These are phyloP conservation scores for Candida sithepensis DNA, from an alignment of 805 yeast species.

Conservation along the genomic window DNA sequence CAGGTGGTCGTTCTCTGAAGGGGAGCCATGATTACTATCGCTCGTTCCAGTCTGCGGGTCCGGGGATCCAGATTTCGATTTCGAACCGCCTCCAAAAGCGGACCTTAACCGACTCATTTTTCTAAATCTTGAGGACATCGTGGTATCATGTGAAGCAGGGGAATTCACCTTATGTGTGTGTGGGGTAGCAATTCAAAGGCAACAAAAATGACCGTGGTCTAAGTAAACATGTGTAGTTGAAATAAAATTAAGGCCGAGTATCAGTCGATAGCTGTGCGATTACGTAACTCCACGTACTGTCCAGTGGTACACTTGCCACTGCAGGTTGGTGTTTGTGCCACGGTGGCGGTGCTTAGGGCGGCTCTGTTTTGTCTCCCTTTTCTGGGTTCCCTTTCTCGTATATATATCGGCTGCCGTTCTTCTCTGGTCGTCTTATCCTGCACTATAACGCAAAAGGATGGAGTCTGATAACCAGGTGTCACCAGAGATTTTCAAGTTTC, in stretches of 20 bases:
- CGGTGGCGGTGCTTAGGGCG: neutral
- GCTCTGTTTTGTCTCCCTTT: neutral
- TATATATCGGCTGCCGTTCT: neutral
- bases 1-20: too few relatives aligned
- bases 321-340: neutral
- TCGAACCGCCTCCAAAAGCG: slow-evolving; percentile 11
- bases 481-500: slow-evolving; percentile 17
- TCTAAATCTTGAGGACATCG: neutral
- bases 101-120: slow-evolving; percentile 12
- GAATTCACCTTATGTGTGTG: too few relatives aligned
- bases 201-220: too few relatives aligned
- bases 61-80: slow-evolving; percentile 13
- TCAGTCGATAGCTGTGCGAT: neutral
- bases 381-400: neutral
- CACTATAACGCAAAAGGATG: too few relatives aligned
- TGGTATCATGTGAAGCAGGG: too few relatives aligned
- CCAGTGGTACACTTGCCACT: neutral
- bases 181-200: too few relatives aligned
- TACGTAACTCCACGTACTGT: too few relatives aligned
- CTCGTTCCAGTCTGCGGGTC: slow-evolving; percentile 2
- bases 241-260: too few relatives aligned
- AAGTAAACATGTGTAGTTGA: too few relatives aligned
- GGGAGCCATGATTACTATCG: too few relatives aligned
- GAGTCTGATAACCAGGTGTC: neutral
- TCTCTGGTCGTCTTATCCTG: too few relatives aligned